phyloP scores from a whole-genome alignment of 2,329 filamentous ascomycete species.

The Colletotrichum cuscutae region DNA sequence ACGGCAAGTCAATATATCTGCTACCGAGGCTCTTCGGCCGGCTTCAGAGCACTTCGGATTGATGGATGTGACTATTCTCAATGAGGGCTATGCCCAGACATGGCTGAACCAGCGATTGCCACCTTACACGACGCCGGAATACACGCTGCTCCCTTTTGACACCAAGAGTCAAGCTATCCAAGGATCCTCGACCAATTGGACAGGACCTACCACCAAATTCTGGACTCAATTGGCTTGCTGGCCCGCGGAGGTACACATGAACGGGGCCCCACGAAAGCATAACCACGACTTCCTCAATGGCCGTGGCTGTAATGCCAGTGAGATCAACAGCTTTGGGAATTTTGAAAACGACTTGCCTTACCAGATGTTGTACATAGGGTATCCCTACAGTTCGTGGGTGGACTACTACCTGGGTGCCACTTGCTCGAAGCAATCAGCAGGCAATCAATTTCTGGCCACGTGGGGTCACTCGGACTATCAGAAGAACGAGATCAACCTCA shows the following conservation, averaged over 20 bases:
- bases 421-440: constrained; percentile 45
- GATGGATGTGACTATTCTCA: constrained; percentile 50
- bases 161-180: neutral
- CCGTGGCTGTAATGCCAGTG: constrained; percentile 46
- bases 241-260: constrained; percentile 40
- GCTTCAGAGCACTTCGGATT: constrained; percentile 35
- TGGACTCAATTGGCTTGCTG: constrained; percentile 52
- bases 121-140: constrained; percentile 53
- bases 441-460: constrained; percentile 50
- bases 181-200: constrained; percentile 39
- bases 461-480: constrained; percentile 32
- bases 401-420: constrained; percentile 44
- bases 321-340: constrained; percentile 23
- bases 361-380: constrained; percentile 55
- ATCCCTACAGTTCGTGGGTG: constrained; percentile 44
- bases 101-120: constrained; percentile 58
- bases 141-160: constrained; percentile 54
- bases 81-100: constrained; percentile 55
- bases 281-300: constrained; percentile 48
- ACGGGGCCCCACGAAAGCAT: neutral
- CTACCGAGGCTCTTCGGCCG: constrained; percentile 32
- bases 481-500: constrained; percentile 38
- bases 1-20: neutral
- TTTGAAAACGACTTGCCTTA: constrained; percentile 32
- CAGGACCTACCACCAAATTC: constrained; percentile 42